Evolutionary conservation across 495 filamentous ascomycete species (phyloP).

Genomic region (Neurospora intermedia): DNA sequence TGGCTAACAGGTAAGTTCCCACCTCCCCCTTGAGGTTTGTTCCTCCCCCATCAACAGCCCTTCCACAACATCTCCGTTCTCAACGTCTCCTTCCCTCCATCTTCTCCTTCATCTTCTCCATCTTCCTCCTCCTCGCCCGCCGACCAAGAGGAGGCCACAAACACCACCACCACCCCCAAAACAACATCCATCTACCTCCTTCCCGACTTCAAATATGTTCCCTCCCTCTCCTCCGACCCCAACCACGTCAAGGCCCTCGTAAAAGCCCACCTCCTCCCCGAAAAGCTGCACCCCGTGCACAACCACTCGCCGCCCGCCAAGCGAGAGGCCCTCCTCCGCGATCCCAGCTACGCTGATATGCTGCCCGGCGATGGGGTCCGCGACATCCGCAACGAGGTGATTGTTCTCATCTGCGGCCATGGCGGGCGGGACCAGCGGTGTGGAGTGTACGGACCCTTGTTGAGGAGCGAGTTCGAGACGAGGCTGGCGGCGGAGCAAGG

Average conservation of each 20-base stretch:
- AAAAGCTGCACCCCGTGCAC: conserved; percentile 48
- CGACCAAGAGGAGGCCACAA: conserved; percentile 8
- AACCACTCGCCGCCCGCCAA: conserved; percentile 42
- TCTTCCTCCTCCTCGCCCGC: conserved; percentile 7
- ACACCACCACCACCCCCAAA: conserved; percentile 26
- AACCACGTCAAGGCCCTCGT: conserved; percentile 42
- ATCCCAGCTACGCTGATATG: conserved; percentile 29
- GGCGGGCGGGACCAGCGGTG: conserved; percentile 69
- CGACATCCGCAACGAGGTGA: conserved; percentile 48
- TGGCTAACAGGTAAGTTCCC: conserved; percentile 5
- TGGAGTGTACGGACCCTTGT: conserved; percentile 63
- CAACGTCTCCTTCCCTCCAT: conserved; percentile 56
- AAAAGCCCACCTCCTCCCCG: conserved; percentile 47
- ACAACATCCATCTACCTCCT: conserved; percentile 59
- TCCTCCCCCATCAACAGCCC: conserved; percentile 40
- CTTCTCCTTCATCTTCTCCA: conserved; percentile 11
- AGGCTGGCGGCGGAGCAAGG: conserved; percentile 24
- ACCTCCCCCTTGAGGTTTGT: not conserved
- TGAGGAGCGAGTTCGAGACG: conserved; percentile 55
- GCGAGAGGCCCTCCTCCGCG: conserved; percentile 29
- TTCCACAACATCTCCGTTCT: conserved; percentile 66
- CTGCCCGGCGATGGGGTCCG: conserved; percentile 35
- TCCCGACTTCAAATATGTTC: conserved; percentile 69
- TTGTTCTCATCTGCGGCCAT: conserved; percentile 80
- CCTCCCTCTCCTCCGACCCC: conserved; percentile 49